Evolutionary conservation across 495 filamentous ascomycete species (phyloP).

Genomic region (Penicillium paradoxum): DNA sequence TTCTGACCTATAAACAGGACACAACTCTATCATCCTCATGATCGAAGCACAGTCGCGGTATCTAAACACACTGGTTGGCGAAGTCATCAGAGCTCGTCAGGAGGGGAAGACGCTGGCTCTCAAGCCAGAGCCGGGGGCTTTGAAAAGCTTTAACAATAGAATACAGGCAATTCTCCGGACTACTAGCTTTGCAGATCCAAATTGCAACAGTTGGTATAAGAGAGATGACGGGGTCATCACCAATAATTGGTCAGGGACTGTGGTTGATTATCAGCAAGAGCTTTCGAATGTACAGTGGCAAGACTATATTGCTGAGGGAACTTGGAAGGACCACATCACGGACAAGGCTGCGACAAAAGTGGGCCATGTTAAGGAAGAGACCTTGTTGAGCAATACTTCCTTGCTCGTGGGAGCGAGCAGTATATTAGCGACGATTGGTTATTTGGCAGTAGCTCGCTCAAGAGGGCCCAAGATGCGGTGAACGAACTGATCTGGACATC

Average conservation of each 20-base stretch:
- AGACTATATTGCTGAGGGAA: slow-evolving; percentile 43
- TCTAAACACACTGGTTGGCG: slow-evolving; percentile 41
- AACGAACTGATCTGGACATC: background rate
- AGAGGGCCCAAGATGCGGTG: background rate
- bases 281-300: slow-evolving; percentile 41
- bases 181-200: slow-evolving; percentile 48
- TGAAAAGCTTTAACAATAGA: slow-evolving; percentile 41
- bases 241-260: slow-evolving; percentile 52
- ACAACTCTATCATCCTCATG: slow-evolving; percentile 55
- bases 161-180: slow-evolving; percentile 41
- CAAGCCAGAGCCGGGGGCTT: slow-evolving; percentile 26
- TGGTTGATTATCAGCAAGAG: slow-evolving; percentile 46
- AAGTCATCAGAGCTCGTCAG: slow-evolving; percentile 33
- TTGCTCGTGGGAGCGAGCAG: slow-evolving; percentile 32
- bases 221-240: slow-evolving; percentile 48
- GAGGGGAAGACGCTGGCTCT: slow-evolving; percentile 36
- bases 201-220: slow-evolving; percentile 56
- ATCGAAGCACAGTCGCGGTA: slow-evolving; percentile 55
- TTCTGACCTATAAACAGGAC: slow-evolving; percentile 22
- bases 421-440: slow-evolving; percentile 16
- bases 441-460: slow-evolving; percentile 6
- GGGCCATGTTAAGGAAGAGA: slow-evolving; percentile 44
- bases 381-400: slow-evolving; percentile 26
- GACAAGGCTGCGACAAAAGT: slow-evolving; percentile 31
- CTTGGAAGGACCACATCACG: slow-evolving; percentile 25